Conservation (phyloP, 2,329 filamentous ascomycete genomes). For the Fusarium liriodendri region DNA sequence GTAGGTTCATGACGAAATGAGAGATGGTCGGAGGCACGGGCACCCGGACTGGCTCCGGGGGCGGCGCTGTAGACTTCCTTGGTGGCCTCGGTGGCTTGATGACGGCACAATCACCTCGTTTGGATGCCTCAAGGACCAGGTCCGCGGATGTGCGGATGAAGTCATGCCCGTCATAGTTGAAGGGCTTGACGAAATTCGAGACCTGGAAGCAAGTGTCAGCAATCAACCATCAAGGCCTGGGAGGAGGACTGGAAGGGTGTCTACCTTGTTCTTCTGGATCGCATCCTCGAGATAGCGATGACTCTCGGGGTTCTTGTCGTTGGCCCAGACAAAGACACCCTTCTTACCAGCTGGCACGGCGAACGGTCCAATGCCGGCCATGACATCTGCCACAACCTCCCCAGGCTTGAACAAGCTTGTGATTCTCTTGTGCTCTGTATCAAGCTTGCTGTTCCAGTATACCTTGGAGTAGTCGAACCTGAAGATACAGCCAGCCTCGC, state of each 20-base stretch:
- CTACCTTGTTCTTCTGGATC: slow-evolving; percentile 82
- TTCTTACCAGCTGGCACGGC: slow-evolving; percentile 91
- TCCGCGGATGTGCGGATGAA: slow-evolving; percentile 82
- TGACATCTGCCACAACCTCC: slow-evolving; percentile 93
- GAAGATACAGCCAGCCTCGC: slow-evolving; percentile 87
- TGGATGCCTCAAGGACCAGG: slow-evolving; percentile 64
- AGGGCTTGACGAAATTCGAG: slow-evolving; percentile 77
- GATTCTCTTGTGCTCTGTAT: slow-evolving; percentile 87
- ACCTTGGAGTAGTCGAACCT: slow-evolving; percentile 95
- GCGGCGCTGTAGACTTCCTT: slow-evolving; percentile 51
- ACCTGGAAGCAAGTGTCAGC: slow-evolving; percentile 56
- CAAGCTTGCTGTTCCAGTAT: slow-evolving; percentile 96
- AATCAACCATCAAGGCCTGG: neutral
- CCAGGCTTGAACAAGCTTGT: slow-evolving; percentile 81
- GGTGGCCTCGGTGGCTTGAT: slow-evolving; percentile 56
- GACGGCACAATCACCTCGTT: slow-evolving; percentile 64
- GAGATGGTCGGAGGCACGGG: slow-evolving; percentile 79
- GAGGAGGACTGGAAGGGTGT: slow-evolving; percentile 19
- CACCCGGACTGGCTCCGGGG: slow-evolving; percentile 53
- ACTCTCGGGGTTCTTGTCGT: slow-evolving; percentile 95
- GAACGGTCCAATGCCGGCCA: slow-evolving; percentile 97
- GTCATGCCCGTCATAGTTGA: slow-evolving; percentile 82
- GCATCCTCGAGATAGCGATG: slow-evolving; percentile 78
- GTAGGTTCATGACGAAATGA: slow-evolving; percentile 99
- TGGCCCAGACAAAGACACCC: slow-evolving; percentile 93